Evolutionary conservation across 768 basidiomycete genomes (phyloP), one percentile per base, ranked within the genome.

Genomic region (Tulasnella sp.): DNA sequence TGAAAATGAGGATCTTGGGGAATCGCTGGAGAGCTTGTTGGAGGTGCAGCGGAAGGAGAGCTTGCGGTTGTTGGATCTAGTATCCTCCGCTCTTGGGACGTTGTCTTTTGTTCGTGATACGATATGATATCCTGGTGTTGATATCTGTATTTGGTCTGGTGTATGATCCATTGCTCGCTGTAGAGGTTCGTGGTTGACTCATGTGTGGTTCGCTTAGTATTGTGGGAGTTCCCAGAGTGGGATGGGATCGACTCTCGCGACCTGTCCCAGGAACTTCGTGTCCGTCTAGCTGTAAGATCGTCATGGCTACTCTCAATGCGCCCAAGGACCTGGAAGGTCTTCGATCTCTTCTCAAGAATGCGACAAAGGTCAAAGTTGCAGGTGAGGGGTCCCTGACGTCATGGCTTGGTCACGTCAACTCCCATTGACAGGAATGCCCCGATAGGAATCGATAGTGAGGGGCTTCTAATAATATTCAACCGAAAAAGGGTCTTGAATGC

Each of bases 341-440:
- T 53, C 70, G 75, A 60, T 38, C 65, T 3, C 67, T 81, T 12
- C 73, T 94, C 53, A 59, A 64, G 34, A 2, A 76, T 65, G 90
- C 93, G 68, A 79, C 72, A 67, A 96, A 94, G 72, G 82, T 97
- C 66, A 94, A 96, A 73, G 88, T 97, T 29, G 93, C 91, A 53
- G 92, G 92, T 90, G 53, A 62, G 81, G 27, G 27, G 10, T 5
- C 11, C 44, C 54, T 5, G 7, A 19, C 54, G 9, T n/a, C n/a
- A 15, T 38, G 34, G 15, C 34, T 5, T 9, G 10, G 19, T 44
- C 25, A 43, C 15, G 9, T 21, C 10, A 3, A 46, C 27, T 29
- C 54, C 31, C 27, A 56, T 24, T 12, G 29, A 46, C 54, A 25
- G 30, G n/a, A 9, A 8, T 27, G 19, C 41, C 27, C 27, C 2